Conservation (phyloP, 129 eudicot species). For the Artemisia tridentata region DNA sequence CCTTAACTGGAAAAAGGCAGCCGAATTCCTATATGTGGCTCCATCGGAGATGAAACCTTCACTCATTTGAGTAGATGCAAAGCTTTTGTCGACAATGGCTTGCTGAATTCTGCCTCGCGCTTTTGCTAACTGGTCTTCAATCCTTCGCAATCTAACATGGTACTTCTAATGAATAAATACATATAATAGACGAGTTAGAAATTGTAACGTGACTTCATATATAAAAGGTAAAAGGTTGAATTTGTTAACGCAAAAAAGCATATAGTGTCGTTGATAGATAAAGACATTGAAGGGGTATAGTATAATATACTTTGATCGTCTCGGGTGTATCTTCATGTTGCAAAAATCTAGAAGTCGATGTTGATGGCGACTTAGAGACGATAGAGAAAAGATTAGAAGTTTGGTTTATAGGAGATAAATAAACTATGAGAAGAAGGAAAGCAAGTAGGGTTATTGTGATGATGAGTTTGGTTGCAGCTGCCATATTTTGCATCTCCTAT, state of each 20-base stretch:
- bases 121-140: not conserved
- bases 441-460: constrained; percentile 13
- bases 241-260: too few relatives aligned
- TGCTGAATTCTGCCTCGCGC: not conserved
- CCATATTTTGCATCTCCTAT: constrained; percentile 8
- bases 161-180: not conserved
- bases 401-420: constrained; percentile 19
- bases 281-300: not conserved
- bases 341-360: constrained; percentile 4
- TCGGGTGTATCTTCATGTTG: constrained; percentile 15
- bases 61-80: not conserved
- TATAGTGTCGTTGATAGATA: not conserved
- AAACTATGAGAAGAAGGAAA: constrained; percentile 13
- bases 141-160: not conserved
- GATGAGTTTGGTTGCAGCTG: constrained; percentile 11
- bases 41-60: not conserved
- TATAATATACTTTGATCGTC: not conserved
- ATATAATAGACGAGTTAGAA: not conserved
- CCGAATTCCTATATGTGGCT: not conserved
- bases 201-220: not conserved
- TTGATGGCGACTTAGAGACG: constrained; percentile 8
- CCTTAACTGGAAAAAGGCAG: not conserved
- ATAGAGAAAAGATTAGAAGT: not conserved
- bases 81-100: not conserved
- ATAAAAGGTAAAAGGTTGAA: not conserved